A percentile compares a stretch with the other conserved stretches of the same genome.
These are phyloP conservation scores for Candida taoyuanica DNA, from an alignment of 805 yeast genomes.

Conservation along the genomic window DNA sequence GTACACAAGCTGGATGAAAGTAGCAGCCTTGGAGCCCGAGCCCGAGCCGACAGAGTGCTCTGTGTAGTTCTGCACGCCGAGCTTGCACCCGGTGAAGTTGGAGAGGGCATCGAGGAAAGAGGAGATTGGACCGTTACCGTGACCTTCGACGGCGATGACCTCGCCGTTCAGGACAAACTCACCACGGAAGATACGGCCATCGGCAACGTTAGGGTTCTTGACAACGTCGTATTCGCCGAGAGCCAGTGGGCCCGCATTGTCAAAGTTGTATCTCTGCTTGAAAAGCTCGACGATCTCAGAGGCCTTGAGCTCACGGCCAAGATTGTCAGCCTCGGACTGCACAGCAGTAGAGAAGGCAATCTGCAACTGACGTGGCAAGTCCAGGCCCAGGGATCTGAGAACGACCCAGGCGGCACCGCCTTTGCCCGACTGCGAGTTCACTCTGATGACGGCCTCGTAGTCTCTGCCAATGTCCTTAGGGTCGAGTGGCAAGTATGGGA, in stretches of 20 bases:
- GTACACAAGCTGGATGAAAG: conserved; percentile 59
- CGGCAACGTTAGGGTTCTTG: conserved; percentile 31
- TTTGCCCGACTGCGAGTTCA: conserved; percentile 82
- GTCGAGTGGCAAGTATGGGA: conserved; percentile 77
- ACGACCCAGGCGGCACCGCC: conserved; percentile 87
- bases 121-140: conserved; percentile 78
- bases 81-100: conserved; percentile 42
- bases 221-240: conserved; percentile 39
- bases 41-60: conserved; percentile 76
- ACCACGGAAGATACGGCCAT: conserved; percentile 40
- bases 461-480: conserved; percentile 78
- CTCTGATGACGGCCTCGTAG: conserved; percentile 79
- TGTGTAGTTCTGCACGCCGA: conserved; percentile 62
- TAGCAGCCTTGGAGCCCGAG: conserved; percentile 67
- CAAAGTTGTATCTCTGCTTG: conserved; percentile 50
- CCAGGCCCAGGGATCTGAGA: conserved; percentile 64
- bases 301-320: conserved; percentile 66
- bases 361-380: conserved; percentile 69
- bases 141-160: conserved; percentile 40
- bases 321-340: conserved; percentile 56
- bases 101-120: conserved; percentile 64
- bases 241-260: conserved; percentile 32
- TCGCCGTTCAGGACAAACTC: conserved; percentile 32
- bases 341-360: conserved; percentile 62
- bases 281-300: conserved; percentile 60